Conservation (phyloP, 2,329 filamentous ascomycete genomes). For the Sporothrix humicola region DNA sequence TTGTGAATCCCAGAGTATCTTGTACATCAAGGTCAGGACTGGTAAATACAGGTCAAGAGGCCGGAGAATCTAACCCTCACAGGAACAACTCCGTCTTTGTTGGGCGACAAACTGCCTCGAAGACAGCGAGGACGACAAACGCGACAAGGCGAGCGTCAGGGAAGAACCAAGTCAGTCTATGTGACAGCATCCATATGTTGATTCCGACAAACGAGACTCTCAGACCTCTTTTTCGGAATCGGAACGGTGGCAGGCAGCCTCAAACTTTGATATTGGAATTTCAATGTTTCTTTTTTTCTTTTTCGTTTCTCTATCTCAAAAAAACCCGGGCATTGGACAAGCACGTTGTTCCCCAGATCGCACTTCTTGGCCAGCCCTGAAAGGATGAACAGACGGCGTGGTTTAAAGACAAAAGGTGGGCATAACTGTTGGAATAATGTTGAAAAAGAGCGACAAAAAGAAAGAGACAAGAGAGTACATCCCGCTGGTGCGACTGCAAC, state of each 20-base stretch:
- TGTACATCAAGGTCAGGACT: too few species aligned
- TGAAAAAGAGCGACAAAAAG: background rate
- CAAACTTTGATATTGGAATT: too few species aligned
- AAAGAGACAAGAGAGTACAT: background rate
- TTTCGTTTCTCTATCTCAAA: background rate
- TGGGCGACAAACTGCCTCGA: too few species aligned
- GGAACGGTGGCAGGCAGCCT: too few species aligned
- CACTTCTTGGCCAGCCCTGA: background rate
- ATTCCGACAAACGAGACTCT: too few species aligned
- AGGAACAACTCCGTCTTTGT: background rate
- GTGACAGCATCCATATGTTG: too few species aligned
- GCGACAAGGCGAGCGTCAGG: too few species aligned
- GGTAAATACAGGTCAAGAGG: background rate
- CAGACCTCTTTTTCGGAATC: too few species aligned
- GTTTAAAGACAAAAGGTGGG: conserved; percentile 22
- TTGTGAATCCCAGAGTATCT: too few species aligned
- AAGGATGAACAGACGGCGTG: conserved; percentile 7
- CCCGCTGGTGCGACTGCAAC: conserved; percentile 26
- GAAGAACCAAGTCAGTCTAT: too few species aligned
- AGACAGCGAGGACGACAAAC: too few species aligned
- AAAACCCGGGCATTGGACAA: background rate
- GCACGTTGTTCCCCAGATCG: conserved; percentile 9
- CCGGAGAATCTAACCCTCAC: background rate
- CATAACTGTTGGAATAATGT: background rate
- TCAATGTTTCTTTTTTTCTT: background rate